Percentiles rank a stretch among this genome's conserved stretches.
Conservation (phyloP, 1,284 basidiomycete species). For the Ceratobasidium sp. region DNA sequence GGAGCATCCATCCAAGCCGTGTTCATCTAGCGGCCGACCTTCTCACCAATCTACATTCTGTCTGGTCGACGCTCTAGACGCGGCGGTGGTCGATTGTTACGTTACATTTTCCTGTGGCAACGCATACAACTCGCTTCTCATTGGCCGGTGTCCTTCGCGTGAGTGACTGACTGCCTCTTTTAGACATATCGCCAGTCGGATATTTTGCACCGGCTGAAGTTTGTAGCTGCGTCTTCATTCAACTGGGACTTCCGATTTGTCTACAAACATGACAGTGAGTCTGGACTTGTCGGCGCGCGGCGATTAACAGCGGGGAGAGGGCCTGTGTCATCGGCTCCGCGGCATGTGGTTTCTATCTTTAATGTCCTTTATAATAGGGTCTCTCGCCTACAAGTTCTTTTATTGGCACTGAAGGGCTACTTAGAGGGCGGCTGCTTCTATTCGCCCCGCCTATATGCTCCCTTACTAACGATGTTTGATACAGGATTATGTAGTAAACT, state of each 20-base stretch:
- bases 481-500: too few relatives aligned
- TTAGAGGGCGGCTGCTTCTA: background rate
- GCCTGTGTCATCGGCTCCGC: background rate
- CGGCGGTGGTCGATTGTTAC: background rate
- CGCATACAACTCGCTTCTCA: background rate
- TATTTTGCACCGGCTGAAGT: constrained; percentile 7
- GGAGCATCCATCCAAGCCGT: constrained; percentile 10
- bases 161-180: background rate
- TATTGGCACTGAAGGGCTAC: background rate
- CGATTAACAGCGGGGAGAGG: background rate
- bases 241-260: constrained; percentile 24
- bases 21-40: background rate
- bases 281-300: background rate
- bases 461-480: too few relatives aligned
- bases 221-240: background rate
- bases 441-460: background rate
- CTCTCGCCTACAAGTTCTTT: background rate
- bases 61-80: constrained; percentile 1
- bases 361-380: background rate
- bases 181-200: constrained; percentile 1
- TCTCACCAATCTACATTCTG: constrained; percentile 6
- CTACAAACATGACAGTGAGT: constrained; percentile 11
- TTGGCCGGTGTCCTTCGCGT: constrained; percentile 16
- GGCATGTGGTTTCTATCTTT: background rate
- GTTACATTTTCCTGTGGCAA: background rate